Conservation (phyloP, 306 rosid genomes). For the Begonia loranthoides region DNA sequence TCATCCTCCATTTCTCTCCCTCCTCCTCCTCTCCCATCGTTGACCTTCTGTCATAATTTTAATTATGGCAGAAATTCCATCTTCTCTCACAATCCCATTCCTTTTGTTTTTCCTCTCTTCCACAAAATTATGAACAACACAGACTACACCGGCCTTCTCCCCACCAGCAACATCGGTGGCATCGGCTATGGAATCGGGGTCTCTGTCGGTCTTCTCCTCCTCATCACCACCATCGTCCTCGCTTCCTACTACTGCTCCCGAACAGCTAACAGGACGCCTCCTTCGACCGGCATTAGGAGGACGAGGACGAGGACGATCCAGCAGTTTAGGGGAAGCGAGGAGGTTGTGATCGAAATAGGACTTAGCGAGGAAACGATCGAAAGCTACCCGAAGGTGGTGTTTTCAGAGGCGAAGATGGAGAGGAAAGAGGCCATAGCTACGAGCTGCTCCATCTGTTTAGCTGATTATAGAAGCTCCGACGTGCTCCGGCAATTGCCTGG, state of each 20-base stretch:
- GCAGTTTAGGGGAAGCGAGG: conserved; percentile 1
- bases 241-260: conserved; percentile 80
- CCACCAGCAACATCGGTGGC: conserved; percentile 40
- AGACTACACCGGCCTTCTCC: conserved; percentile 5
- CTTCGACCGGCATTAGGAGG: conserved; percentile 3
- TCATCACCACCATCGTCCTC: conserved; percentile 79
- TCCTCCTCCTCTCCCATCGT: too few species aligned
- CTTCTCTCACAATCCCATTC: neutral
- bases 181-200: conserved; percentile 82
- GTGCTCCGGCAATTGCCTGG: conserved; percentile 63
- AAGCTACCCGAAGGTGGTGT: conserved; percentile 59
- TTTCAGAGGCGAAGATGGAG: conserved; percentile 47
- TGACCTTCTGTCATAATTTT: too few species aligned
- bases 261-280: neutral
- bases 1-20: too few species aligned
- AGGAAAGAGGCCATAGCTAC: conserved; percentile 36
- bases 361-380: conserved; percentile 56
- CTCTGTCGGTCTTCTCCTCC: conserved; percentile 68
- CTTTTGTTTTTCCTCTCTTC: neutral
- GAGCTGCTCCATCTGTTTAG: conserved; percentile 65
- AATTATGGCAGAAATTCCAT: neutral
- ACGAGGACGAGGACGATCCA: conserved; percentile 5
- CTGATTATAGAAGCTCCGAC: conserved; percentile 53
- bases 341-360: conserved; percentile 52
- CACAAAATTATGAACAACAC: conserved; percentile 11